phyloP scores from a whole-genome alignment of 805 yeast species.

The Wickerhamiella nectarea region DNA sequence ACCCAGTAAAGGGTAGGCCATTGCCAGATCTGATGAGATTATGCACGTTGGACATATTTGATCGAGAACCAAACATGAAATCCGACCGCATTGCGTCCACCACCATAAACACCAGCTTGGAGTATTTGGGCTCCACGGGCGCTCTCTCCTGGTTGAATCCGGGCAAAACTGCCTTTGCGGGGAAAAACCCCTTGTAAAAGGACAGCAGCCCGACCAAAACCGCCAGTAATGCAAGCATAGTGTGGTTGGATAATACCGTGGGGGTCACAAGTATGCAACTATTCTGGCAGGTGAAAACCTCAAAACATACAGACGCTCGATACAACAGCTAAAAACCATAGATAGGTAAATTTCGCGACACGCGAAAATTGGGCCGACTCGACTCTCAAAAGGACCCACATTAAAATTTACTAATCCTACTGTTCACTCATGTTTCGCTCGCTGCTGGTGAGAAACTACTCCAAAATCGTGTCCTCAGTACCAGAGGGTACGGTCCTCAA shows the following conservation, averaged over 20 bases:
- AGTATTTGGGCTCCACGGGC: constrained; percentile 35
- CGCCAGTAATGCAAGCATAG: constrained; percentile 7
- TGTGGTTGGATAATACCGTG: too few species aligned
- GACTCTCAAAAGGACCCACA: background rate
- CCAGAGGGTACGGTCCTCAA: constrained; percentile 39
- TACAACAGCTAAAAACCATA: too few species aligned
- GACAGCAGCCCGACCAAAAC: constrained; percentile 38
- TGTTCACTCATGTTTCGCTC: background rate
- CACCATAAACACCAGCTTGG: constrained; percentile 64
- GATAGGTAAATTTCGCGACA: too few species aligned
- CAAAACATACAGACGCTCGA: too few species aligned
- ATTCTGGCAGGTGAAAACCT: too few species aligned
- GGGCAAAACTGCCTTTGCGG: constrained; percentile 64
- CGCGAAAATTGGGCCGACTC: too few species aligned
- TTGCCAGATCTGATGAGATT: constrained; percentile 44
- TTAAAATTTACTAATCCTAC: background rate
- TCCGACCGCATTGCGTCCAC: constrained; percentile 90
- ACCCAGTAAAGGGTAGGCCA: constrained; percentile 84
- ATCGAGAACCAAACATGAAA: constrained; percentile 53
- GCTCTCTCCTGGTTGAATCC: constrained; percentile 30
- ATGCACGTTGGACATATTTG: constrained; percentile 59
- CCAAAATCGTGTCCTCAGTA: constrained; percentile 30
- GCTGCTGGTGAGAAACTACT: background rate
- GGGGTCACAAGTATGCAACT: too few species aligned
- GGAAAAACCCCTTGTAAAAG: constrained; percentile 79